Percentiles rank a stretch among this genome's conserved stretches.
Evolutionary conservation across 306 rosid genomes (phyloP).

Genomic region (Mucuna pruriens): DNA sequence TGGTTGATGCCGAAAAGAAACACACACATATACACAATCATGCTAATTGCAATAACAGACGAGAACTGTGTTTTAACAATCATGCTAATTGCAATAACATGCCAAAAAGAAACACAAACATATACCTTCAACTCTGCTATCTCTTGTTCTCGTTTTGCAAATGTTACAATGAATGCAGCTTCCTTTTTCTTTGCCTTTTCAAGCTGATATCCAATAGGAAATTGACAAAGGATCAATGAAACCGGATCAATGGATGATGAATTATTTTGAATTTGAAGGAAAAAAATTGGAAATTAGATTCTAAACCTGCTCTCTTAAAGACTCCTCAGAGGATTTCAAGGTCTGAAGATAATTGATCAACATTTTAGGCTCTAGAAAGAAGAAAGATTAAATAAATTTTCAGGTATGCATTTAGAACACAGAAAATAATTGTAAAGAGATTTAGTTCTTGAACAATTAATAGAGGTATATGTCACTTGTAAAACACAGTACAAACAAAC

Average conservation of each 20-base stretch:
- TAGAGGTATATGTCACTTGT: slow-evolving; percentile 9
- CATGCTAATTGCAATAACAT: no score
- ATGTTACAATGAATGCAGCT: slow-evolving; percentile 89
- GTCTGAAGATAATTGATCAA: slow-evolving; percentile 76
- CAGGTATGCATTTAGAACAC: slow-evolving; percentile 17
- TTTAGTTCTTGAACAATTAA: slow-evolving; percentile 13
- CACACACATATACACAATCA: background rate
- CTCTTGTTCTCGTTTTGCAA: slow-evolving; percentile 94
- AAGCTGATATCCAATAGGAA: slow-evolving; percentile 65
- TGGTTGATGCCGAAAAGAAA: slow-evolving; percentile 24
- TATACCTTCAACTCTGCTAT: slow-evolving; percentile 88
- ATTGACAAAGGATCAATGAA: slow-evolving; percentile 14
- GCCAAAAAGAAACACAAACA: slow-evolving; percentile 15
- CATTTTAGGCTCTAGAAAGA: slow-evolving; percentile 70
- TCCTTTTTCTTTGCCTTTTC: slow-evolving; percentile 95
- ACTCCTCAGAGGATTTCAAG: slow-evolving; percentile 86
- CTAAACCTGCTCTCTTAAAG: slow-evolving; percentile 83
- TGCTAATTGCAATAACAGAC: no score
- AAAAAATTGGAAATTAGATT: slow-evolving; percentile 2
- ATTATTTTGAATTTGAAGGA: background rate
- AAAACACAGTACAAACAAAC: slow-evolving; percentile 52
- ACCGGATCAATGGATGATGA: slow-evolving; percentile 23
- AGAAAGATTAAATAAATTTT: slow-evolving; percentile 33
- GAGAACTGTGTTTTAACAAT: no score
- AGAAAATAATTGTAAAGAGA: background rate